Base-by-base conservation (phyloP, 768 basidiomycete species). In the Boletus pseudo-olivaceus region DNA sequence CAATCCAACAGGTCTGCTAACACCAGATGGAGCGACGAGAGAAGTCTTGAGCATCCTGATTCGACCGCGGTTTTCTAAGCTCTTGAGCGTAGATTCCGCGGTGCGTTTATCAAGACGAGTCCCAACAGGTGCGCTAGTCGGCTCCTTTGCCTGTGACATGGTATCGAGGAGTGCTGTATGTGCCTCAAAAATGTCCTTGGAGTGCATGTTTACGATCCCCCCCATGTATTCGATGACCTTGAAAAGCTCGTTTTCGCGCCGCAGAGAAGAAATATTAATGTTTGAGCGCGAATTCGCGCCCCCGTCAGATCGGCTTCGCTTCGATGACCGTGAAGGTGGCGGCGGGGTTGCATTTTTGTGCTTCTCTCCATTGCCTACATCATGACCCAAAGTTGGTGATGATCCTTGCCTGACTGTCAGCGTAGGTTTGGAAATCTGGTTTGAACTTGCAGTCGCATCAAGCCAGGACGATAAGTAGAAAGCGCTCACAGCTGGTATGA, bases 201-300 rank as follows among this genome's bases (percentile, higher is more conserved):
- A 77, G 54, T 83, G 80, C 12, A 80, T 74, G 60, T 86, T 85
- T 42, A 79, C 72, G 39, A 92, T 81, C 1, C 91, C 92, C 7
- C 86, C 86, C 48, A 79, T 70, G 23, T 74, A 77, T 52, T 83
- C 78, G n/a, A 93, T 69, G 20, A 89, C 78, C 30, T 80, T 82
- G 51, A 84, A 65, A 45, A 93, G 67, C 67, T 94, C 92, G 56
- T 88, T 90, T 72, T 93, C 90, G 20, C 92, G 82, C 4, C 89
- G 82, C 39, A 90, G 73, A 53, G 86, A 79, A 15, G 91, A 89
- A 26, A 93, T 81, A 59, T 93, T 94, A 45, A 82, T 75, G 57
- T 78, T 80, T 29, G 72, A 55, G 30, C 71, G 67, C 7, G 49
- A 52, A 35, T 55, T 61, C 15, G 47, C 53, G 10, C 55, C 30